These are phyloP conservation scores for Yarrowia sp. DNA, from an alignment of 805 yeast species.

Conservation along the genomic window DNA sequence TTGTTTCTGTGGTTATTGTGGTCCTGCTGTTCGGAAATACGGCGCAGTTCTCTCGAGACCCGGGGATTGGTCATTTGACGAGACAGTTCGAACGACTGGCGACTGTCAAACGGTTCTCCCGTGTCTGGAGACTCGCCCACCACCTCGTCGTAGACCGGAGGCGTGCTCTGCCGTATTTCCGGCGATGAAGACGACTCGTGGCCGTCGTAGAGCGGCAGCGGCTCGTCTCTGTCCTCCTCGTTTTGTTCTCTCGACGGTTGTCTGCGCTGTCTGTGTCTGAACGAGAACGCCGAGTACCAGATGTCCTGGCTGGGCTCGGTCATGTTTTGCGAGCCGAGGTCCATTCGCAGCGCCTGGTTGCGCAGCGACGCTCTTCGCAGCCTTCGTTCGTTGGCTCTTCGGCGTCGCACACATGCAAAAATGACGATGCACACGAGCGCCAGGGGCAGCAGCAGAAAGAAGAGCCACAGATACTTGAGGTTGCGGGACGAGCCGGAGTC, in stretches of 20 bases:
- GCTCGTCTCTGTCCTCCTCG: conserved; percentile 18
- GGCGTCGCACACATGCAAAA: conserved; percentile 28
- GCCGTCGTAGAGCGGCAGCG: conserved; percentile 29
- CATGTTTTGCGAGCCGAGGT: conserved; percentile 21
- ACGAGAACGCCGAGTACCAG: conserved; percentile 37
- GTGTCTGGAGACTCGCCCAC: conserved; percentile 9
- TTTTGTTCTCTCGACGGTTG: not conserved
- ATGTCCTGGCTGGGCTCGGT: conserved; percentile 14
- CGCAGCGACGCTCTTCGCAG: conserved; percentile 24
- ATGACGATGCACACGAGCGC: conserved; percentile 22
- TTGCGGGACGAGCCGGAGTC: conserved; percentile 20
- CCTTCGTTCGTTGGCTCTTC: conserved; percentile 14
- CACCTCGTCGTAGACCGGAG: conserved; percentile 34
- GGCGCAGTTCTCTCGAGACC: conserved; percentile 6
- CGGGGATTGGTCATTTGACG: conserved; percentile 22
- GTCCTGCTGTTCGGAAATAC: not conserved
- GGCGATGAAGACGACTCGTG: conserved; percentile 27
- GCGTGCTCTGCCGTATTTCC: conserved; percentile 25
- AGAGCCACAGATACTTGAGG: conserved; percentile 39
- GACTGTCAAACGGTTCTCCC: not conserved
- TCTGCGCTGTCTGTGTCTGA: conserved; percentile 22
- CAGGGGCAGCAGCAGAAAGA: conserved; percentile 34
- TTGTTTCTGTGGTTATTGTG: not conserved
- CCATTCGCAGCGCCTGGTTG: conserved; percentile 31
- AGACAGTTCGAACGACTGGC: conserved; percentile 3